Conservation (phyloP, 805 yeast species). For the Hanseniaspora jakobsenii region DNA sequence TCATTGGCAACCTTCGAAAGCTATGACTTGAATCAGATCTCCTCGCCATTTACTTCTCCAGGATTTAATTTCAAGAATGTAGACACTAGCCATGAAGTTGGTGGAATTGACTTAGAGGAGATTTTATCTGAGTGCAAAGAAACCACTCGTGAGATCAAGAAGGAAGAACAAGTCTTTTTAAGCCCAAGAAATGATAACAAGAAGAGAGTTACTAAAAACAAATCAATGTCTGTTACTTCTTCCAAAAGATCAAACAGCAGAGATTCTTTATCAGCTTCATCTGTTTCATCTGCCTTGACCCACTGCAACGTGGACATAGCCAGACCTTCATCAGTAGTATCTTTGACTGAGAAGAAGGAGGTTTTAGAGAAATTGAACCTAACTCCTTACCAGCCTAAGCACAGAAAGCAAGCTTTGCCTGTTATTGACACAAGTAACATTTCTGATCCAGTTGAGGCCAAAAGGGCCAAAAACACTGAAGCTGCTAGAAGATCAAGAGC, state of each 20-base stretch:
- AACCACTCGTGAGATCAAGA: too few relatives aligned
- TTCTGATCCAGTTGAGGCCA: constrained; percentile 58
- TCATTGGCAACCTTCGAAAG: background rate
- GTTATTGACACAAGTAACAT: constrained; percentile 48
- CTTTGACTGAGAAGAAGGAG: constrained; percentile 23
- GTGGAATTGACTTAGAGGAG: background rate
- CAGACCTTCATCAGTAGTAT: constrained; percentile 4
- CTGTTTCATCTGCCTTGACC: constrained; percentile 14
- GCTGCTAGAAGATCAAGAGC: constrained; percentile 95
- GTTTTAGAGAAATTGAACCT: constrained; percentile 58
- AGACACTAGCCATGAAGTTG: too few relatives aligned
- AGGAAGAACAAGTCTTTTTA: too few relatives aligned
- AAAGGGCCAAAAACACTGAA: constrained; percentile 90
- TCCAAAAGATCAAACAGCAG: too few relatives aligned
- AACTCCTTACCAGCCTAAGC: constrained; percentile 66
- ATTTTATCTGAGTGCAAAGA: too few relatives aligned
- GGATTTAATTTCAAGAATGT: background rate
- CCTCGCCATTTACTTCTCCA: background rate
- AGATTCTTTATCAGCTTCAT: background rate
- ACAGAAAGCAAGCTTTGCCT: constrained; percentile 54
- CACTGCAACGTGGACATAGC: too few relatives aligned
- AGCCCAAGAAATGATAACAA: too few relatives aligned
- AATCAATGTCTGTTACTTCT: too few relatives aligned
- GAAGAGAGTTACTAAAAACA: too few relatives aligned
- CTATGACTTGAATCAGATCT: background rate